phyloP scores from a whole-genome alignment of 805 yeast genomes.

The Candida arabinofermentans region DNA sequence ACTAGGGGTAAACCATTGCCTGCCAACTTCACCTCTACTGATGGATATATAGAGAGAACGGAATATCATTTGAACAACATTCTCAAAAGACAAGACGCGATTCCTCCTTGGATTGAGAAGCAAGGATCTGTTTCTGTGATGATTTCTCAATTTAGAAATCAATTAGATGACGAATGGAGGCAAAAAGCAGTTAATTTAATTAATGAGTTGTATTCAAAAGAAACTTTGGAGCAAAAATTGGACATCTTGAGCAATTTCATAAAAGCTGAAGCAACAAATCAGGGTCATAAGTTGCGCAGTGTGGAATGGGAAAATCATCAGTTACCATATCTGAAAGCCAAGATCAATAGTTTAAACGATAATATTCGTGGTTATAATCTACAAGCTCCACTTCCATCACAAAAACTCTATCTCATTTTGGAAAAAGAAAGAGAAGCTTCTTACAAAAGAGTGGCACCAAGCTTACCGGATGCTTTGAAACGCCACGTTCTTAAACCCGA shows the following conservation, averaged over 20 bases:
- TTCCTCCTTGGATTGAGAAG: slow-evolving; percentile 89
- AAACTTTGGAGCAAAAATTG: slow-evolving; percentile 14
- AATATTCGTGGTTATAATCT: slow-evolving; percentile 54
- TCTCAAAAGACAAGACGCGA: slow-evolving; percentile 66
- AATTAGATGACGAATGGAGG: slow-evolving; percentile 40
- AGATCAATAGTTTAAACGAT: slow-evolving; percentile 41
- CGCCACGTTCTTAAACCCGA: slow-evolving; percentile 17
- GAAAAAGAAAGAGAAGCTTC: slow-evolving; percentile 42
- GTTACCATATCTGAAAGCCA: slow-evolving; percentile 28
- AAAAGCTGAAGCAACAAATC: slow-evolving; percentile 16
- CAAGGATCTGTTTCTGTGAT: slow-evolving; percentile 54
- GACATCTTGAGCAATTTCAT: slow-evolving; percentile 13
- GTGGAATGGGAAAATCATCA: slow-evolving; percentile 37
- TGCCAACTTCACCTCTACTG: slow-evolving; percentile 35
- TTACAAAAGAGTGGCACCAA: slow-evolving; percentile 31
- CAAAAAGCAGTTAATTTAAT: slow-evolving; percentile 26
- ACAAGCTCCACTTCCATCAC: slow-evolving; percentile 60
- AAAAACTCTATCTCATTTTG: slow-evolving; percentile 45
- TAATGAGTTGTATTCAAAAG: slow-evolving; percentile 25
- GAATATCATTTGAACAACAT: slow-evolving; percentile 80
- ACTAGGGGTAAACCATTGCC: slow-evolving; percentile 62
- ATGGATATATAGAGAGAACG: slow-evolving; percentile 59
- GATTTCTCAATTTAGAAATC: slow-evolving; percentile 43
- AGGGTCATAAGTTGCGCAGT: slow-evolving; percentile 16
- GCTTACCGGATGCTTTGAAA: slow-evolving; percentile 18